phyloP scores from a whole-genome alignment of 495 filamentous ascomycete species.

The Lineolata rhizophorae region DNA sequence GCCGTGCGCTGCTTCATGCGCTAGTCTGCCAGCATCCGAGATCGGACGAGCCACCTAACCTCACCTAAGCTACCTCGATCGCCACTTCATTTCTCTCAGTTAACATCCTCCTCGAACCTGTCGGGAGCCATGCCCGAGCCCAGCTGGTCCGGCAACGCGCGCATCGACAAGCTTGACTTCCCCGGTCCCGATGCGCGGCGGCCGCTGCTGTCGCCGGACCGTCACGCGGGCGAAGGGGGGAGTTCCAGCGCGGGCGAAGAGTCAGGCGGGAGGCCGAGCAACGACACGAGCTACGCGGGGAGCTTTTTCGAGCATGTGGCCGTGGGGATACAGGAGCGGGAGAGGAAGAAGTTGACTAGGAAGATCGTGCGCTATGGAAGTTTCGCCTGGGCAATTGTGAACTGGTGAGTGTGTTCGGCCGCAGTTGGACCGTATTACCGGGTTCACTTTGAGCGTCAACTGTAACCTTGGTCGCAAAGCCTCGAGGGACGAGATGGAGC shows the following conservation, averaged over 20 bases:
- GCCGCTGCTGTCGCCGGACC: conserved; percentile 19
- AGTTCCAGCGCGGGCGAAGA: conserved; percentile 6
- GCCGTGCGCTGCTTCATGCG: too few species aligned
- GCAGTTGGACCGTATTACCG: conserved; percentile 3
- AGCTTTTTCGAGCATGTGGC: conserved; percentile 38
- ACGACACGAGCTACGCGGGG: conserved; percentile 24
- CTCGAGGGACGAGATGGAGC: conserved; percentile 1
- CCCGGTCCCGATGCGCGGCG: conserved; percentile 24
- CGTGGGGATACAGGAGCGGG: conserved; percentile 34
- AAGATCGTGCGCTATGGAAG: conserved; percentile 29
- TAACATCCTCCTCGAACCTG: too few species aligned
- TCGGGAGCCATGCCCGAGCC: too few species aligned
- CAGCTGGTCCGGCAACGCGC: conserved; percentile 1
- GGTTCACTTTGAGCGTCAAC: too few species aligned
- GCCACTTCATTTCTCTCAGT: too few species aligned
- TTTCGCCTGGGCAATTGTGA: conserved; percentile 38
- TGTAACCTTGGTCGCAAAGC: too few species aligned
- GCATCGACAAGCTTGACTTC: conserved; percentile 41
- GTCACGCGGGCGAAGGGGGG: conserved; percentile 12
- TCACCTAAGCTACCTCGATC: too few species aligned
- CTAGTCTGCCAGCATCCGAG: too few species aligned
- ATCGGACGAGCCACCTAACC: too few species aligned
- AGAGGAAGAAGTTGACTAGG: conserved; percentile 28
- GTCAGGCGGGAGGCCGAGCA: too few species aligned
- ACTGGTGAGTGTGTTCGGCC: conserved; percentile 18